These are phyloP conservation scores for Anisogramma anomala DNA, from an alignment of 2,329 filamentous ascomycete species.

Conservation along the genomic window DNA sequence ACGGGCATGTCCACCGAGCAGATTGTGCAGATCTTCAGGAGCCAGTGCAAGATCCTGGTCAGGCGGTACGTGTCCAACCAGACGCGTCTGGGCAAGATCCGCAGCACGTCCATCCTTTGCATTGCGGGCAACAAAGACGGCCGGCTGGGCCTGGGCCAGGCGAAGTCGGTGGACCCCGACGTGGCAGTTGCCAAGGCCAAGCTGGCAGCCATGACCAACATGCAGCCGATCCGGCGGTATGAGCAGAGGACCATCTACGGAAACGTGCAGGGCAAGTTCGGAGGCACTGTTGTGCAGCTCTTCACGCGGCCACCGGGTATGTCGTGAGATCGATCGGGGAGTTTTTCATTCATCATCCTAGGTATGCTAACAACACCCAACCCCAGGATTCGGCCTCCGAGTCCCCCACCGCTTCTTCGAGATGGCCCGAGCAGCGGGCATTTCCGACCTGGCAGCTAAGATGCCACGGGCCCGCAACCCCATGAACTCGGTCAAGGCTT, in stretches of 20 bases:
- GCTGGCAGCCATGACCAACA: constrained; percentile 76
- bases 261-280: constrained; percentile 70
- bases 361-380: constrained; percentile 2
- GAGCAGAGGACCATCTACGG: constrained; percentile 89
- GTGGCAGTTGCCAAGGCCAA: constrained; percentile 62
- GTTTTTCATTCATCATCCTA: background rate
- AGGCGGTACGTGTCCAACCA: constrained; percentile 72
- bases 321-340: constrained; percentile 20
- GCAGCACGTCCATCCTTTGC: constrained; percentile 60
- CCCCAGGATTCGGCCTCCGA: constrained; percentile 79
- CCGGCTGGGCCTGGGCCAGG: constrained; percentile 77
- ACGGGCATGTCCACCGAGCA: constrained; percentile 43
- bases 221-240: constrained; percentile 84
- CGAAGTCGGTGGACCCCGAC: constrained; percentile 65
- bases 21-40: constrained; percentile 34
- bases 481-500: constrained; percentile 95
- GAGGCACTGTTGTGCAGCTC: constrained; percentile 75
- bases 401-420: constrained; percentile 89
- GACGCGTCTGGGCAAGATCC: constrained; percentile 90
- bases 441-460: constrained; percentile 72
- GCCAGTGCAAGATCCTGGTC: constrained; percentile 60
- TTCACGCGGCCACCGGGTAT: constrained; percentile 78
- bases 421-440: constrained; percentile 77
- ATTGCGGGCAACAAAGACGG: constrained; percentile 83
- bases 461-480: constrained; percentile 83